These are phyloP conservation scores for Grifola frondosa DNA, from an alignment of 1,284 basidiomycete species.

Conservation along the genomic window DNA sequence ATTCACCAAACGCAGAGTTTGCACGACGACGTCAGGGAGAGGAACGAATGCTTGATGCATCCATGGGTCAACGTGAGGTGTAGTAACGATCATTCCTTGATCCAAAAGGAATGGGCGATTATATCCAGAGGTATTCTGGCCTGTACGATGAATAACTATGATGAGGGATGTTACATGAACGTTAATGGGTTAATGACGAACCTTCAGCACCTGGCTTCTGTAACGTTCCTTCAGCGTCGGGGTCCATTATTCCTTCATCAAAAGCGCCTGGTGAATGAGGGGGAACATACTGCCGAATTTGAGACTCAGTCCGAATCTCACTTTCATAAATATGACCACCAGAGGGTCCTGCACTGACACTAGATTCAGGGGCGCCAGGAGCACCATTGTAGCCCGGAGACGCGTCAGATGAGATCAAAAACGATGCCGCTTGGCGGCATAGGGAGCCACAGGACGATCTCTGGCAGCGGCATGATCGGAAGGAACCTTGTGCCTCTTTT, in stretches of 20 bases:
- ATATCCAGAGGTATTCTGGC: background rate
- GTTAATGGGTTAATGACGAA: no score
- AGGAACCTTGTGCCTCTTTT: constrained; percentile 59
- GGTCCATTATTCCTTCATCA: constrained; percentile 27
- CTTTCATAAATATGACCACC: constrained; percentile 24
- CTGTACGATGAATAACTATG: no score
- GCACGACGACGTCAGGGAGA: constrained; percentile 51
- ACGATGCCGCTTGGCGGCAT: constrained; percentile 50
- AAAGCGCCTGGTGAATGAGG: constrained; percentile 24
- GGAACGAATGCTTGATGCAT: constrained; percentile 54
- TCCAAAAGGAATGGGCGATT: constrained; percentile 31
- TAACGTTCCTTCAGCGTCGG: constrained; percentile 23
- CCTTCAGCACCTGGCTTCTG: constrained; percentile 27
- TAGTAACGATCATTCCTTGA: constrained; percentile 36
- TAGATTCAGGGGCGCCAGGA: constrained; percentile 8
- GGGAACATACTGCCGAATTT: constrained; percentile 30
- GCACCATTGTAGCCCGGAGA: constrained; percentile 18
- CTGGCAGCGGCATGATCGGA: constrained; percentile 42
- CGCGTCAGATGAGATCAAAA: no score
- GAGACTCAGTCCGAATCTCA: constrained; percentile 28
- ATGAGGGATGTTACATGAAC: background rate
- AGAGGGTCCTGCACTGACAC: constrained; percentile 17
- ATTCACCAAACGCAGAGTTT: constrained; percentile 47
- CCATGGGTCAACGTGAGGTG: constrained; percentile 53
- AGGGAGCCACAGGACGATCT: constrained; percentile 40